Evolutionary conservation across 83 land plant species (phyloP).

Genomic region (Thuja plicata): DNA sequence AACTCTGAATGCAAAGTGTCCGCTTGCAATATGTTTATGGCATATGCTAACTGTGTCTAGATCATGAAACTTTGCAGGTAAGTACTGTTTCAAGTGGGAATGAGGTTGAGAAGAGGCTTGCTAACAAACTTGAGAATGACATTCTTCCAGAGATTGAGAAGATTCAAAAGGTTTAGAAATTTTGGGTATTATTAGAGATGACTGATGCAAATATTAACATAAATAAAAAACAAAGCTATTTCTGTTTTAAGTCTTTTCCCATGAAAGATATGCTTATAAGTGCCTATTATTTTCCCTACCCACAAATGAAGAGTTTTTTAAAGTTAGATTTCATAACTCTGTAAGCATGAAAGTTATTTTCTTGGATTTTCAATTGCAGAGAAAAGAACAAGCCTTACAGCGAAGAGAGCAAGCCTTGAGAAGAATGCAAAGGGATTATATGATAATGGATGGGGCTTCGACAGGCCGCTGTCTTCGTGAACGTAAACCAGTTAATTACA

Average conservation of each 20-base stretch:
- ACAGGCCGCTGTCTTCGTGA: constrained; percentile 23
- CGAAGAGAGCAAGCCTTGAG: constrained; percentile 53
- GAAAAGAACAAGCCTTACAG: constrained; percentile 48
- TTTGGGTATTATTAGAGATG: not conserved
- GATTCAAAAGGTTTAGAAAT: constrained; percentile 45
- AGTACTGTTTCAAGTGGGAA: constrained; percentile 45
- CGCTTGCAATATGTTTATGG: not conserved
- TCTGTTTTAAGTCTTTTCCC: not conserved
- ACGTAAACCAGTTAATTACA: constrained; percentile 53
- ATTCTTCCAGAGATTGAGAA: constrained; percentile 61
- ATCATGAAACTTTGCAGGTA: constrained; percentile 34
- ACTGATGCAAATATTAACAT: not conserved
- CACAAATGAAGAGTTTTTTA: not conserved
- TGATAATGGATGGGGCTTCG: constrained; percentile 20
- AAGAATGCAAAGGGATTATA: constrained; percentile 36
- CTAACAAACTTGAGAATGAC: constrained; percentile 36
- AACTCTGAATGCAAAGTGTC: not conserved
- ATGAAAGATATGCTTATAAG: not conserved
- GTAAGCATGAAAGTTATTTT: not conserved
- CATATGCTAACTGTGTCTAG: not conserved
- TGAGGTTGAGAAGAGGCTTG: constrained; percentile 35
- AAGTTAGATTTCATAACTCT: not conserved
- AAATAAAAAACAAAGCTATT: not conserved
- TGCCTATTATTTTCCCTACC: not conserved
- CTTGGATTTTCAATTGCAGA: constrained; percentile 26